Base-by-base conservation (phyloP, 1,139 yeast species). In the Yamadazyma membranifaciens region DNA sequence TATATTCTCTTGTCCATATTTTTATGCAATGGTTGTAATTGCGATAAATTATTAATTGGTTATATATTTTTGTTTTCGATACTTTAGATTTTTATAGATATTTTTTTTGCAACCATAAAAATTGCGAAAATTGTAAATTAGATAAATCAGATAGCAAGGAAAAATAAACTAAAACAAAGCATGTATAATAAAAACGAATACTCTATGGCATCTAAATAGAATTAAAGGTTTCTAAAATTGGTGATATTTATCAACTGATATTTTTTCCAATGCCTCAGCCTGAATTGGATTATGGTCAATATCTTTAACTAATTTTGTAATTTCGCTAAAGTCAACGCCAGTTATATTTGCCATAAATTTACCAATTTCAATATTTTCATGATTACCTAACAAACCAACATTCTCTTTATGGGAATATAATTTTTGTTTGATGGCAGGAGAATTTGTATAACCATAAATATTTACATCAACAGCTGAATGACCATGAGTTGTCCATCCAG, bases 391-490 rank as follows among this genome's bases (percentile, higher is more conserved):
- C 43, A 88, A 67, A 6, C 77, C 70, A 27, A 69, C 60, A 45
- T 69, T 62, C 6, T 62, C 55, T 24, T 50, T 50, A 16, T 50
- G 46, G 17, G 57, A 54, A 34, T 47, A 50, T 27, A 83, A 57
- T 44, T 67, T 51, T 5, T 56, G 44, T 52, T 62, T 62, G 31
- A 79, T 67, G 2, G 59, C 49, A 22, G 68, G 68, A 35, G 73
- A 74, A 51, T 81, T 82, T 14, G 88, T 73, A 53, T 80, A 75
- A 0, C 81, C 92, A 57, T 87, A 88, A 38, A 87, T 81, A 54
- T 87, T 87, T 27, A 88, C 95, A 60, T 88, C 96, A 11, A 87
- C 95, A 0, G 94, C 95, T 15, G 92, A 80, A 58, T 88, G 96
- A 20, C 95, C 95, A 51, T 83, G 89, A 0, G 96, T 87, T 7